Evolutionary conservation across 495 filamentous ascomycete genomes (phyloP), one percentile per base, ranked within the genome.

Genomic region (Hypoxylon cercidicola): DNA sequence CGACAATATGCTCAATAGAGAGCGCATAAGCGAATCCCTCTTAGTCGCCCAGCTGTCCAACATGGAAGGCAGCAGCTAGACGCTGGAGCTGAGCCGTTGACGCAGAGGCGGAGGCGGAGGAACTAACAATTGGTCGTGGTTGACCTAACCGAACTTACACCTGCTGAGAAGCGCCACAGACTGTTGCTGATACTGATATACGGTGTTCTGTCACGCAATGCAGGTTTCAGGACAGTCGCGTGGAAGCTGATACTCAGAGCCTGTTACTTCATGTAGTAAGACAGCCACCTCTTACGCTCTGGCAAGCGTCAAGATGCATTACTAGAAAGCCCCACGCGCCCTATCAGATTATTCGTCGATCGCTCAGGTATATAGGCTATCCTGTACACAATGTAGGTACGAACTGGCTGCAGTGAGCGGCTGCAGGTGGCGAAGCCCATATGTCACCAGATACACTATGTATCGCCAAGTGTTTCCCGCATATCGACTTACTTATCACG

Each of bases 261-360:
- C 56, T 25, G 51, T 47, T 39, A 47, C 47, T 28, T 53, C 35
- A 35, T 58, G 64, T 67, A 67, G 64, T 67, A 67, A 62, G 47
- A 62, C 30, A 46, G 28, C 28, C 58, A 51, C 12, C 35, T 67
- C 64, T 57, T 61, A 58, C 58, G 39, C 40, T 44, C 23, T 34
- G 12, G 19, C 21, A 47, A 13, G 40, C 46, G n/a, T n/a, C n/a
- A n/a, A n/a, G n/a, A n/a, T n/a, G 62, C 62, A 60, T 60, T 60
- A 66, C 62, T 60, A 56, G 49, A 55, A 56, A 34, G 39, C 37
- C 43, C 56, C 44, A 51, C 45, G 32, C 51, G 52, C 39, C 45
- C 21, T 55, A 28, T 49, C 25, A 16, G 16, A 19, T 49, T 49
- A 13, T 19, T 28, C n/a, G 6, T 6, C 25, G 23, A 43, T 43